These are phyloP conservation scores for Tilletia setariae DNA, from an alignment of 1,284 basidiomycete species.

Conservation along the genomic window DNA sequence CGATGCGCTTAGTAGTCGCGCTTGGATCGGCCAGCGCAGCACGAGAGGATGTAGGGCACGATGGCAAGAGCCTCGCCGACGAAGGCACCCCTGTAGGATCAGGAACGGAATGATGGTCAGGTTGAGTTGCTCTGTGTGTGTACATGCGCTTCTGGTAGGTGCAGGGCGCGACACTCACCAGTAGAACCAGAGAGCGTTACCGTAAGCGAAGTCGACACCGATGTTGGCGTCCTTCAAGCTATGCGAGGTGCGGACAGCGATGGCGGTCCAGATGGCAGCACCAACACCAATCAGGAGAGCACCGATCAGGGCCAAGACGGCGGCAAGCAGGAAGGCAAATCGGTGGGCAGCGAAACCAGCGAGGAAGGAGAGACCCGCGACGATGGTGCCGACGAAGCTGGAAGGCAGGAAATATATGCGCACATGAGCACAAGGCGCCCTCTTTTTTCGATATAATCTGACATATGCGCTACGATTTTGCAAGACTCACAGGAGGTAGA, in stretches of 20 bases:
- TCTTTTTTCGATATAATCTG: too few relatives aligned
- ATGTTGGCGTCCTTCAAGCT: slow-evolving; percentile 18
- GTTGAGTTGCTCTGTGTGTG: background rate
- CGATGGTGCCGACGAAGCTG: slow-evolving; percentile 45
- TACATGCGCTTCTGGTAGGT: slow-evolving; percentile 23
- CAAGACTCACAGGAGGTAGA: slow-evolving; percentile 31
- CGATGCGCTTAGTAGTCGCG: slow-evolving; percentile 3
- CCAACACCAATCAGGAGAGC: slow-evolving; percentile 39
- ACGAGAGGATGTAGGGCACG: slow-evolving; percentile 24
- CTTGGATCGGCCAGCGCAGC: slow-evolving; percentile 22
- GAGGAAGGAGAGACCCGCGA: slow-evolving; percentile 44
- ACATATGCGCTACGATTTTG: background rate
- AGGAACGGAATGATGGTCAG: background rate
- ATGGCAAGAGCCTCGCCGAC: slow-evolving; percentile 28
- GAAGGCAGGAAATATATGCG: slow-evolving; percentile 15
- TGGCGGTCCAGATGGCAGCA: slow-evolving; percentile 46
- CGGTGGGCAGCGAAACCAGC: slow-evolving; percentile 39
- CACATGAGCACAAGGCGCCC: too few relatives aligned
- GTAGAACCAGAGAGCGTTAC: slow-evolving; percentile 48
- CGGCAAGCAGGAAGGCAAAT: slow-evolving; percentile 43
- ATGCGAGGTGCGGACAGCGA: slow-evolving; percentile 33
- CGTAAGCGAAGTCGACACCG: slow-evolving; percentile 33
- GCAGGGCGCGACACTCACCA: slow-evolving; percentile 48
- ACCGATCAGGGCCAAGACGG: slow-evolving; percentile 39
- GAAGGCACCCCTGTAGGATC: slow-evolving; percentile 2